Conservation (phyloP, 352 stramenopile genomes). For the Vaucheria bursata region DNA sequence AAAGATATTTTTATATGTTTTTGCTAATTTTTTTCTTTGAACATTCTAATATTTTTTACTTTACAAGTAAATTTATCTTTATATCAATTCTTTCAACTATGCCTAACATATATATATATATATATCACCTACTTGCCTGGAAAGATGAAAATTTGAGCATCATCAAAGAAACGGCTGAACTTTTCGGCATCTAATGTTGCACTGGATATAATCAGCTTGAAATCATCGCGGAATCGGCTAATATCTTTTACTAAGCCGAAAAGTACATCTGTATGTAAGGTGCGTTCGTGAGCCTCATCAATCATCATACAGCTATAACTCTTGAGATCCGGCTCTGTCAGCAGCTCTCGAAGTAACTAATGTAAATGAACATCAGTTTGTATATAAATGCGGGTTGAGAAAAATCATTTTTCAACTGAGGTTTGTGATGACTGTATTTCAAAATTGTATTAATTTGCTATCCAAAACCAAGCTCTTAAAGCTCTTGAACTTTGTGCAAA, state of each 20-base stretch:
- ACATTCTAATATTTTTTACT: not conserved
- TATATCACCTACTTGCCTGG: too few species aligned
- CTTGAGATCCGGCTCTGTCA: conserved; percentile 82
- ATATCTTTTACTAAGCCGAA: conserved; percentile 75
- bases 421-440: too few species aligned
- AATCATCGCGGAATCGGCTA: conserved; percentile 51
- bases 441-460: too few species aligned
- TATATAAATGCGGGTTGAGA: too few species aligned
- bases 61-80: conserved; percentile 15
- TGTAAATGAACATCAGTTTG: too few species aligned
- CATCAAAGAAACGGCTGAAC: conserved; percentile 86
- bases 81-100: too few species aligned
- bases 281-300: conserved; percentile 86
- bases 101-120: too few species aligned
- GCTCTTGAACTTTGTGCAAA: too few species aligned
- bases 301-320: conserved; percentile 82
- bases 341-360: conserved; percentile 95
- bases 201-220: conserved; percentile 82
- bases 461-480: too few species aligned
- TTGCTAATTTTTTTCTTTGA: not conserved
- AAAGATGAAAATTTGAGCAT: too few species aligned
- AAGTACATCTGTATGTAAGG: conserved; percentile 80
- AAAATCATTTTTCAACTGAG: too few species aligned
- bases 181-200: conserved; percentile 81
- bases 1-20: too few species aligned